Percentiles rank a stretch among this genome's conserved stretches.
These are phyloP conservation scores for Marasmius fiardii DNA, from an alignment of 1,284 basidiomycete genomes.

Conservation along the genomic window DNA sequence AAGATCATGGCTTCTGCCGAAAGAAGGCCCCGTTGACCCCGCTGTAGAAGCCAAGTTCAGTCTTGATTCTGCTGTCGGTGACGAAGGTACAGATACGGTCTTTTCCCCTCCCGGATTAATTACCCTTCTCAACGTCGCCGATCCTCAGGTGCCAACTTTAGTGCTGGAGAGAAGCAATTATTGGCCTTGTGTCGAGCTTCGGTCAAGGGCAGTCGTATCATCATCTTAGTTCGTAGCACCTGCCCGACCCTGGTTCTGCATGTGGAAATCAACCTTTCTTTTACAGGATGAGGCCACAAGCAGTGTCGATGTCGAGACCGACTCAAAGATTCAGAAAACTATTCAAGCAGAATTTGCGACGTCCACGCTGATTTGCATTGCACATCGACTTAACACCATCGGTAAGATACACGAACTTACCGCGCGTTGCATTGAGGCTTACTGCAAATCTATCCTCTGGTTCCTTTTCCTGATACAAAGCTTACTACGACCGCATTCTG, in stretches of 20 bases:
- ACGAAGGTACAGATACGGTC: conserved; percentile 45
- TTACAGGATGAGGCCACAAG: conserved; percentile 73
- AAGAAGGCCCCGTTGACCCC: conserved; percentile 44
- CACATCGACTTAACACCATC: conserved; percentile 77
- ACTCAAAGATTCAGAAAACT: conserved; percentile 72
- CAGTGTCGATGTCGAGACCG: conserved; percentile 82
- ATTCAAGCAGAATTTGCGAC: conserved; percentile 69
- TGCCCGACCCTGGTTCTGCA: conserved; percentile 6
- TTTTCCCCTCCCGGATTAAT: background rate
- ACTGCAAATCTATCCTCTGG: background rate
- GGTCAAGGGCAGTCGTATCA: conserved; percentile 66
- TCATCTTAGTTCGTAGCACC: conserved; percentile 55
- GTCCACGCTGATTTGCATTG: conserved; percentile 69
- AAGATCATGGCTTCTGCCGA: conserved; percentile 61
- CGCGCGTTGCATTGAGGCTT: background rate
- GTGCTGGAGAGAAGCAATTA: conserved; percentile 77
- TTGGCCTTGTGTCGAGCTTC: conserved; percentile 72
- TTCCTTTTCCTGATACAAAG: conserved; percentile 26
- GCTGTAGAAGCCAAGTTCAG: conserved; percentile 61
- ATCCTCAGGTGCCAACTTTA: conserved; percentile 61
- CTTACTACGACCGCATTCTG: conserved; percentile 73
- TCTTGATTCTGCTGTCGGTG: conserved; percentile 58
- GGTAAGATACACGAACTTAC: conserved; percentile 30
- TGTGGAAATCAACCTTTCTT: background rate
- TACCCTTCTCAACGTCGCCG: background rate